A percentile compares a stretch with the other conserved stretches of the same genome.
Evolutionary conservation across 1,284 basidiomycete species (phyloP).

Genomic region (Malassezia pachydermatis): DNA sequence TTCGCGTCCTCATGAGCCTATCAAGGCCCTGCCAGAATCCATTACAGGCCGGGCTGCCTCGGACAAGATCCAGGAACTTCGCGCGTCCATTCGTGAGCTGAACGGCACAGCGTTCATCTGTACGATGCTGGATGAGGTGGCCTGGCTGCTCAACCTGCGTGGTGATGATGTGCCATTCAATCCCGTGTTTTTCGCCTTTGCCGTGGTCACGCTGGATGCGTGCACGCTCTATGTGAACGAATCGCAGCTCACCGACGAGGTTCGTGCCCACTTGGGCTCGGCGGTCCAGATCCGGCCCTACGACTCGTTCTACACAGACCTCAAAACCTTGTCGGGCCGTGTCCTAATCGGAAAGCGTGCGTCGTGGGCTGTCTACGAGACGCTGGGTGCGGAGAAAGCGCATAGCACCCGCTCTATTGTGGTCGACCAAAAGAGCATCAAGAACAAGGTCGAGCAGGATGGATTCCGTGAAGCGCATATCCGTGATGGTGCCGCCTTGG

Average conservation of each 20-base stretch:
- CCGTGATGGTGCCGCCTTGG: conserved; percentile 79
- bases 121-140: conserved; percentile 45
- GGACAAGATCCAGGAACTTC: conserved; percentile 35
- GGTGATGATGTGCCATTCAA: conserved; percentile 88
- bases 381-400: conserved; percentile 34
- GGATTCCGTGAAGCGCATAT: conserved; percentile 84
- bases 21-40: conserved; percentile 63
- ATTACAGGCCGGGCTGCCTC: conserved; percentile 54
- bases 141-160: conserved; percentile 81
- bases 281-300: conserved; percentile 66
- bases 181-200: conserved; percentile 85
- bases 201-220: conserved; percentile 60
- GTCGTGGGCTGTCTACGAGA: conserved; percentile 40
- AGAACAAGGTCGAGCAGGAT: conserved; percentile 73
- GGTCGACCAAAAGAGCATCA: conserved; percentile 74
- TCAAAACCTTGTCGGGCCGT: conserved; percentile 23
- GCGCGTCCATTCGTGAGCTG: conserved; percentile 33
- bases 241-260: conserved; percentile 56
- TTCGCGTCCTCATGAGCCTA: conserved; percentile 58
- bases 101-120: conserved; percentile 35
- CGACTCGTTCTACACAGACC: conserved; percentile 38
- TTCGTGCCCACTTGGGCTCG: conserved; percentile 54
- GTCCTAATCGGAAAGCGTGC: conserved; percentile 42
- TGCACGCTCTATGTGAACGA: conserved; percentile 66
- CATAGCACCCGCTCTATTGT: conserved; percentile 53